Evolutionary conservation across 2,329 filamentous ascomycete genomes (phyloP), one percentile per base, ranked within the genome.

Genomic region (Pezicula radicicola): DNA sequence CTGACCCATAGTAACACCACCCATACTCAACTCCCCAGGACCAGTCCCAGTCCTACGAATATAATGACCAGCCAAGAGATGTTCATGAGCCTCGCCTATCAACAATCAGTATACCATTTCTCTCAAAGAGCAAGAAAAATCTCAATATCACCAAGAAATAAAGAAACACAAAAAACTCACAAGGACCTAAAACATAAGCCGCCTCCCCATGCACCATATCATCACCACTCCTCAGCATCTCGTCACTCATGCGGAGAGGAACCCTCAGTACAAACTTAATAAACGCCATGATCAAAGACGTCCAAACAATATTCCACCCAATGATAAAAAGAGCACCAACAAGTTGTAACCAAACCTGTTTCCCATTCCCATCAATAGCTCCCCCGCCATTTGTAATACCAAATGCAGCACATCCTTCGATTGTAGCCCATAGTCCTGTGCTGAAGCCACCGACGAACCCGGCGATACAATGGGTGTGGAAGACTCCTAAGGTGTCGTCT

Each of bases 401-500:
- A 54, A 79, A 78, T 0, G 75, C 73, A 0, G 70, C 71, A 48
- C 68, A 73, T 15, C 76, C 76, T 46, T 75, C 71, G 15, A 61
- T 62, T 2, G 74, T 76, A 0, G 75, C 75, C 62, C 76, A 77
- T 18, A 77, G 61, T 21, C 75, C 75, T 1, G 69, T 70, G 12
- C 71, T 63, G 49, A 77, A 76, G 8, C 75, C 75, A 8, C 75
- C 75, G 1, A 75, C 57, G 39, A 70, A 65, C 13, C 73, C 75
- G 12, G 74, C 74, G 3, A 78, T 70, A 60, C 72, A 68, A 62
- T 78, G 75, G 1, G 75, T 78, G 61, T 78, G 71, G 49, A 74
- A 71, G 36, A 75, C 69, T 53, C 74, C 77, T 40, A 81, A 71
- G 9, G 75, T 70, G 60, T 84, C 79, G 62, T 83, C 78, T 54